phyloP scores from a whole-genome alignment of 2,329 filamentous ascomycete species.

The Aspergillus eucalypticola region DNA sequence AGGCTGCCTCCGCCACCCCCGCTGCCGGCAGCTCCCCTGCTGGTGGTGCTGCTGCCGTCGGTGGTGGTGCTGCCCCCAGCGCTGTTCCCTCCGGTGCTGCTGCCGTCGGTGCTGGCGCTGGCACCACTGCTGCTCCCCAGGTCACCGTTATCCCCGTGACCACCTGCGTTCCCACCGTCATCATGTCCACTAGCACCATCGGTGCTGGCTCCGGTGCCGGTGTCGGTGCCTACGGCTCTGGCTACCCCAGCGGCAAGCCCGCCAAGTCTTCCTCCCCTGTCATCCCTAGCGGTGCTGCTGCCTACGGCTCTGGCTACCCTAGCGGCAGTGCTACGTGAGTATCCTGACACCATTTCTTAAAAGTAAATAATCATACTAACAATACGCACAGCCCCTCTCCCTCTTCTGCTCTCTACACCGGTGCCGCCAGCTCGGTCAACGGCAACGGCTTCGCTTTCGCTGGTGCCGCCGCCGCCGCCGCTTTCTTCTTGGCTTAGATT shows the following conservation, averaged over 20 bases:
- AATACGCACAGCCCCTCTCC: conserved; percentile 16
- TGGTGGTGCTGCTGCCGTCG: conserved; percentile 13
- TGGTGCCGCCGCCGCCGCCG: conserved; percentile 33
- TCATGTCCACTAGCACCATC: conserved; percentile 32
- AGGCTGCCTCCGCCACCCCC: conserved; percentile 3
- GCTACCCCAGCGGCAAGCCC: conserved; percentile 13
- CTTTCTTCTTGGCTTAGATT: conserved; percentile 38
- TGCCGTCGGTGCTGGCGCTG: conserved; percentile 16
- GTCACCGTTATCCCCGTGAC: conserved; percentile 32
- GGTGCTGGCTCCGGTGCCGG: conserved; percentile 16
- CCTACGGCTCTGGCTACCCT: conserved; percentile 16
- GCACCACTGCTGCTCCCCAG: conserved; percentile 17
- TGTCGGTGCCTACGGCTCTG: conserved; percentile 14
- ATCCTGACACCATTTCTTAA: not conserved
- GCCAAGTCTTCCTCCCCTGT: conserved; percentile 18
- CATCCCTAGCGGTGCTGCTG: conserved; percentile 19
- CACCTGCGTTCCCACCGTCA: conserved; percentile 37
- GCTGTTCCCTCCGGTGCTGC: conserved; percentile 16
- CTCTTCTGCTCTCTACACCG: conserved; percentile 29
- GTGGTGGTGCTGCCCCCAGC: conserved; percentile 13
- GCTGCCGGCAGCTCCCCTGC: conserved; percentile 11
- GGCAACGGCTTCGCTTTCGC: conserved; percentile 32
- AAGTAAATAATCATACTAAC: conserved; percentile 5
- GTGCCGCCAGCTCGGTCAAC: conserved; percentile 31
- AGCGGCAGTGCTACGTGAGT: conserved; percentile 23